phyloP scores from a whole-genome alignment of 495 filamentous ascomycete genomes.

The Xylaria palmicola region DNA sequence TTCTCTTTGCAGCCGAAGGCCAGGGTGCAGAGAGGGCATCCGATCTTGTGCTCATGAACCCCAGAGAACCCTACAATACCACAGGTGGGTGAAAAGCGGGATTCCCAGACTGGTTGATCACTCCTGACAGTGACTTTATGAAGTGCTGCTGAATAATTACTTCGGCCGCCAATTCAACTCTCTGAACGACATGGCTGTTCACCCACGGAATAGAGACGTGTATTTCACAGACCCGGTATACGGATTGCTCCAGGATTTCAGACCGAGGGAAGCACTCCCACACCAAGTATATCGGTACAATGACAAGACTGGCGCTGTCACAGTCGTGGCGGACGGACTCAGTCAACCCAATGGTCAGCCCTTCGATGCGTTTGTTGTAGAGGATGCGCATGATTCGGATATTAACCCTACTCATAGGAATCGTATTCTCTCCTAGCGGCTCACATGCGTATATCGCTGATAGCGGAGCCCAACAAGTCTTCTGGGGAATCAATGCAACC shows the following conservation, averaged over 20 bases:
- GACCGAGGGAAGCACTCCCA: constrained; percentile 50
- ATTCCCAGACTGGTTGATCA: too few species aligned
- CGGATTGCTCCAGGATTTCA: constrained; percentile 57
- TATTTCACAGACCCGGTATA: constrained; percentile 69
- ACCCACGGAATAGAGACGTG: constrained; percentile 51
- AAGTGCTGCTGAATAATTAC: constrained; percentile 51
- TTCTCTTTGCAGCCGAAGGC: constrained; percentile 48
- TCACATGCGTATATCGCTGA: constrained; percentile 56
- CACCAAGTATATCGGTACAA: constrained; percentile 58
- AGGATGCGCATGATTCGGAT: not conserved
- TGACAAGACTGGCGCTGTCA: constrained; percentile 44
- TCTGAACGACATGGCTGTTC: constrained; percentile 57
- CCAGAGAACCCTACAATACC: constrained; percentile 48
- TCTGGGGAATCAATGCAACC: constrained; percentile 38
- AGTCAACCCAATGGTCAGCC: constrained; percentile 55
- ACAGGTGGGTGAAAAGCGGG: constrained; percentile 23
- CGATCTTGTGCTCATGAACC: constrained; percentile 47
- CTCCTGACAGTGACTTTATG: not conserved
- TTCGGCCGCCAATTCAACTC: constrained; percentile 61
- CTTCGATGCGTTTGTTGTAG: not conserved
- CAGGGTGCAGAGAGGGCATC: constrained; percentile 44
- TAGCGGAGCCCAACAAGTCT: constrained; percentile 46
- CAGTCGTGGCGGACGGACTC: constrained; percentile 57
- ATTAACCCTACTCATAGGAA: constrained; percentile 32
- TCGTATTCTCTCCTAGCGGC: constrained; percentile 56